Evolutionary conservation across 2,329 filamentous ascomycete species (phyloP).

Genomic region (Mycosphaerella sp.): DNA sequence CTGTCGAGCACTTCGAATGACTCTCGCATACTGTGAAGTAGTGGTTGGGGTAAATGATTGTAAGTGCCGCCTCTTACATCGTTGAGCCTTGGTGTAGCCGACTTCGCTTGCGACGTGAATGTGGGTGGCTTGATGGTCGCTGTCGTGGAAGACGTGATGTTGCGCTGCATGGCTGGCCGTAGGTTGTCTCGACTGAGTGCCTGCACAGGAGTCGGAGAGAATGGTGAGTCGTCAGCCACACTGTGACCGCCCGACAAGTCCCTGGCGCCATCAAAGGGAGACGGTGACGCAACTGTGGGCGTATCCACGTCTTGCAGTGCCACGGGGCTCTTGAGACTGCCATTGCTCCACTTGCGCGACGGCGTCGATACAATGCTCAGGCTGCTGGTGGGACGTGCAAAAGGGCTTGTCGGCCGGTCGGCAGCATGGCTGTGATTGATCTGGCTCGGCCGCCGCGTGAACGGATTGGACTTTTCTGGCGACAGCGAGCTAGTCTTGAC

Average conservation of each 20-base stretch:
- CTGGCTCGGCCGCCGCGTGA: constrained; percentile 33
- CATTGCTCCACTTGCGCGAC: constrained; percentile 18
- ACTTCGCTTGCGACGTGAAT: constrained; percentile 15
- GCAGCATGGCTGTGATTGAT: constrained; percentile 21
- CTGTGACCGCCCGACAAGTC: constrained; percentile 19
- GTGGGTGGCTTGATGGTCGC: constrained; percentile 23
- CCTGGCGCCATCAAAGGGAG: constrained; percentile 15
- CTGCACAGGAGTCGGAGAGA: constrained; percentile 23
- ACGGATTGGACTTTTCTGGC: constrained; percentile 32
- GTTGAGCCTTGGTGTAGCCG: constrained; percentile 18
- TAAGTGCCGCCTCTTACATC: constrained; percentile 35
- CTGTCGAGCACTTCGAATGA: constrained; percentile 90
- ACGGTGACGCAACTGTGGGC: constrained; percentile 4
- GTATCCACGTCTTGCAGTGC: constrained; percentile 8
- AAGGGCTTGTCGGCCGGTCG: constrained; percentile 32
- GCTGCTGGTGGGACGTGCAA: constrained; percentile 31
- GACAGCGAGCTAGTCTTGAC: constrained; percentile 24
- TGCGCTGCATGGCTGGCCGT: constrained; percentile 29
- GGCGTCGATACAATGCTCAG: constrained; percentile 25
- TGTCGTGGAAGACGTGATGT: constrained; percentile 32
- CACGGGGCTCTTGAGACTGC: constrained; percentile 13
- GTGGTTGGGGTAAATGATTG: constrained; percentile 68
- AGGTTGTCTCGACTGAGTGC: constrained; percentile 21
- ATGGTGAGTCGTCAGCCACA: constrained; percentile 19
- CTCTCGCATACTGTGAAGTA: constrained; percentile 82